These are phyloP conservation scores for Dothiorella sarmentorum DNA, from an alignment of 2,329 filamentous ascomycete species.

Conservation along the genomic window DNA sequence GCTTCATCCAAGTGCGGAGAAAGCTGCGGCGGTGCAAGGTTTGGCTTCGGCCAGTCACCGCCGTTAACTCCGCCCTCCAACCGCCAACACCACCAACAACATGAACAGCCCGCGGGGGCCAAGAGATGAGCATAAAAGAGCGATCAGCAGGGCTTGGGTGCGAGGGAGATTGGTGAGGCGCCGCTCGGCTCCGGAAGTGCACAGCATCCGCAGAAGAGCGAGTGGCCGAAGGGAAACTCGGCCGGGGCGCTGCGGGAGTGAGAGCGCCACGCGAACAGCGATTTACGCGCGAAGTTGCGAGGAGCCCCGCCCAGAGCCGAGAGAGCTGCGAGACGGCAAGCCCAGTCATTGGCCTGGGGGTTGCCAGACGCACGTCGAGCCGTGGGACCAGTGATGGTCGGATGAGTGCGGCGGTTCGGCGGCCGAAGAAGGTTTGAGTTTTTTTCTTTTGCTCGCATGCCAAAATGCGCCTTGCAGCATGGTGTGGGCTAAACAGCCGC, in stretches of 20 bases:
- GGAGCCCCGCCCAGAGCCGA: background rate
- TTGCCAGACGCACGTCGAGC: background rate
- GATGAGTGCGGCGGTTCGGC: conserved; percentile 3
- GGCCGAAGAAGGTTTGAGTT: background rate
- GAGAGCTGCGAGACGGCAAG: background rate
- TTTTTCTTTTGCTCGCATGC: background rate
- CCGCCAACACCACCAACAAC: no score
- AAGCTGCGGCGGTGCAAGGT: conserved; percentile 6
- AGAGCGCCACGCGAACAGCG: conserved; percentile 1
- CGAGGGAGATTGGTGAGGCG: background rate
- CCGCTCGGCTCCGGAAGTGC: conserved; percentile 12
- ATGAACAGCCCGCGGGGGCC: no score
- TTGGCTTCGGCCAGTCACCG: background rate
- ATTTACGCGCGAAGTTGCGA: background rate
- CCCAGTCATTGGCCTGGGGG: background rate
- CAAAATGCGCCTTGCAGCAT: background rate
- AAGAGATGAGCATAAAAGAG: conserved; percentile 12
- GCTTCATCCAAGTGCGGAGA: background rate
- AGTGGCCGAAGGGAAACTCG: conserved; percentile 2
- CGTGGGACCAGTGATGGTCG: background rate
- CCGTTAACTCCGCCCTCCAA: conserved; percentile 15
- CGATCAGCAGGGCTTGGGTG: conserved; percentile 3
- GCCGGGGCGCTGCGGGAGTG: conserved; percentile 12
- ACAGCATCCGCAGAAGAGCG: background rate
- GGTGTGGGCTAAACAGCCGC: background rate